Conservation (phyloP, 192 early-diverging fungal genomes). For the Entomortierella parvispora region DNA sequence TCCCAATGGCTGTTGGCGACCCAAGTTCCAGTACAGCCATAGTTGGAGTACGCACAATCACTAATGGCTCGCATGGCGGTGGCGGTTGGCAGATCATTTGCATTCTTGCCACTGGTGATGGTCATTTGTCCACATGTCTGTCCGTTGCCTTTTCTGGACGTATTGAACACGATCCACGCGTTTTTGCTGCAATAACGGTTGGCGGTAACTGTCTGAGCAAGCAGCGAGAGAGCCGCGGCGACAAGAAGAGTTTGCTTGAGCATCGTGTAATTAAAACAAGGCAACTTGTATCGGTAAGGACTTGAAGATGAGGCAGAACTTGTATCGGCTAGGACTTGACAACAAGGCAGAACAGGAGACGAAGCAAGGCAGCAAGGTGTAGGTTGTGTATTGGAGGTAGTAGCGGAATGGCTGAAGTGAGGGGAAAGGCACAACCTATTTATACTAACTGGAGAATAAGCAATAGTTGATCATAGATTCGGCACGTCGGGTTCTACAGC, state of each 20-base stretch:
- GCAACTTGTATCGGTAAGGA: slow-evolving; percentile 23
- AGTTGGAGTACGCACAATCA: slow-evolving; percentile 18
- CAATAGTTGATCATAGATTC: slow-evolving; percentile 16
- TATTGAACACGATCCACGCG: slow-evolving; percentile 19
- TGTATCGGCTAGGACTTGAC: slow-evolving; percentile 4
- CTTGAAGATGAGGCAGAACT: slow-evolving; percentile 10
- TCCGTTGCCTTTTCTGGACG: slow-evolving; percentile 28
- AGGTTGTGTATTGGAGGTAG: slow-evolving; percentile 9
- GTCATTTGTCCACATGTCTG: slow-evolving; percentile 23
- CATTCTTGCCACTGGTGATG: slow-evolving; percentile 24
- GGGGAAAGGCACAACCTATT: slow-evolving; percentile 12
- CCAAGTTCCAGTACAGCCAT: slow-evolving; percentile 22
- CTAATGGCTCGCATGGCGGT: slow-evolving; percentile 16
- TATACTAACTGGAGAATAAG: slow-evolving; percentile 16
- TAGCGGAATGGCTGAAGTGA: slow-evolving; percentile 14
- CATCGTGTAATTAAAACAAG: slow-evolving; percentile 10
- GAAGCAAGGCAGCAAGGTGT: too few species aligned
- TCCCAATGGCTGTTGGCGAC: slow-evolving; percentile 27
- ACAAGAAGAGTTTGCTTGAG: slow-evolving; percentile 28
- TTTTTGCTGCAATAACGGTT: slow-evolving; percentile 21
- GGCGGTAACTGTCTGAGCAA: slow-evolving; percentile 16
- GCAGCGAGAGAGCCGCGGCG: slow-evolving; percentile 20
- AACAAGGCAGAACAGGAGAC: slow-evolving; percentile 6
- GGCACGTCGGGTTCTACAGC: slow-evolving; percentile 16
- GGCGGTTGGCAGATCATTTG: slow-evolving; percentile 20